phyloP scores from a whole-genome alignment of 352 stramenopile species.

The Thalassiosira gravida region DNA sequence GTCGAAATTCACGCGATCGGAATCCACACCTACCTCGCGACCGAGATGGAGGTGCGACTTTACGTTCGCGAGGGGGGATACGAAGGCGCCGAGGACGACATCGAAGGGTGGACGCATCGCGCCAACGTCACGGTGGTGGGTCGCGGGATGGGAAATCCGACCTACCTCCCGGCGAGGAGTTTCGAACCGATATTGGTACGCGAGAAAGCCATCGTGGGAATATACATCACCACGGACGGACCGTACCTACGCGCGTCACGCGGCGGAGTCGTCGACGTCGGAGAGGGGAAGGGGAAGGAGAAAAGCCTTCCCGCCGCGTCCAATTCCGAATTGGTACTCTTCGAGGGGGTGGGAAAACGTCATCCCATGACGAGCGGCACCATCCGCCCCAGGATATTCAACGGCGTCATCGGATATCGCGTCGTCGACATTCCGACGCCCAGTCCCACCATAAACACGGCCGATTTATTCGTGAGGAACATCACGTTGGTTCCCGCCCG shows the following conservation, averaged over 20 bases:
- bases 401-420: constrained; percentile 19
- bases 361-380: constrained; percentile 18
- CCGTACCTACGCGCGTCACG: constrained; percentile 26
- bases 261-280: constrained; percentile 2
- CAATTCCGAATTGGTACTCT: constrained; percentile 21
- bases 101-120: constrained; percentile 18
- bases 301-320: not conserved
- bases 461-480: constrained; percentile 1
- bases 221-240: constrained; percentile 35
- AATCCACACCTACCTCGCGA: constrained; percentile 11
- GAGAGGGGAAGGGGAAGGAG: not conserved
- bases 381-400: not conserved
- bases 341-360: constrained; percentile 25
- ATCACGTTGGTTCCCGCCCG: constrained; percentile 1
- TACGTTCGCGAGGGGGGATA: constrained; percentile 39
- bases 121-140: constrained; percentile 16
- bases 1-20: constrained; percentile 11
- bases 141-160: constrained; percentile 13
- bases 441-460: constrained; percentile 12
- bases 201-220: not conserved
- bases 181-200: constrained; percentile 4
- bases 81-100: constrained; percentile 22
- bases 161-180: constrained; percentile 7
- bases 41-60: constrained; percentile 19
- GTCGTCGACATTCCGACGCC: constrained; percentile 11